Evolutionary conservation across 2,329 filamentous ascomycete species (phyloP), one percentile per base, ranked within the genome.

Genomic region (Grosmannia serpens): DNA sequence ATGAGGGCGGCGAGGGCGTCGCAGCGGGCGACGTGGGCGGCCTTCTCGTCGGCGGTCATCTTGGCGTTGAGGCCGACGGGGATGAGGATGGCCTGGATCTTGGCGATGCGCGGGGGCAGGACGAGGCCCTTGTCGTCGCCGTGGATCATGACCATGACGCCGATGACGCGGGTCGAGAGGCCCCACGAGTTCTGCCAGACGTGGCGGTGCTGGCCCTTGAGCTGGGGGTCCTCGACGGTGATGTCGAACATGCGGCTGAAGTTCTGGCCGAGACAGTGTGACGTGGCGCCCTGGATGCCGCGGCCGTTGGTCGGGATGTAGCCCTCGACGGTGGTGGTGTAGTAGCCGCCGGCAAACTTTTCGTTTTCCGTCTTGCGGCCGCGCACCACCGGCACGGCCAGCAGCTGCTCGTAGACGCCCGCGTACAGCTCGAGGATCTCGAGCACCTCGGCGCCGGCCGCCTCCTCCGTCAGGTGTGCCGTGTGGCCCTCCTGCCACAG

Each of bases 141-240:
- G 75, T 99, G 94, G 61, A 95, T 91, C 85, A 99, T 94, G 68
- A 96, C 89, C 92, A 97, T 97, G 71, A 97, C 91, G 76, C 94
- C 95, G 64, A 99, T 95, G 59, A 92, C 90, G 70, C 94, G 90
- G 58, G 94, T 99, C 1, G 92, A 97, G 61, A 99, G 83, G 74
- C 94, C 94, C 94, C 94, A 99, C 17, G 91, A 96, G 78, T 99
- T 99, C 73, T 99, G 94, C 91, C 92, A 97, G 59, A 97, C 91
- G 69, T 92, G 77, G 59, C 96, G 77, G 68, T 90, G 86, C 65
- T 86, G 81, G 64, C 88, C 88, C 74, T 89, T 87, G 71, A 94
- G 81, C 61, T 79, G 78, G 27, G 94, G 94, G 69, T 99, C 91
- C 73, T 99, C 92, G 33, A 99, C 90, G 0, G 88, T 95, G 71